A percentile compares a stretch with the other conserved stretches of the same genome.
Evolutionary conservation across 345 rosid species (phyloP).

Genomic region (Melastoma malabathricum): DNA sequence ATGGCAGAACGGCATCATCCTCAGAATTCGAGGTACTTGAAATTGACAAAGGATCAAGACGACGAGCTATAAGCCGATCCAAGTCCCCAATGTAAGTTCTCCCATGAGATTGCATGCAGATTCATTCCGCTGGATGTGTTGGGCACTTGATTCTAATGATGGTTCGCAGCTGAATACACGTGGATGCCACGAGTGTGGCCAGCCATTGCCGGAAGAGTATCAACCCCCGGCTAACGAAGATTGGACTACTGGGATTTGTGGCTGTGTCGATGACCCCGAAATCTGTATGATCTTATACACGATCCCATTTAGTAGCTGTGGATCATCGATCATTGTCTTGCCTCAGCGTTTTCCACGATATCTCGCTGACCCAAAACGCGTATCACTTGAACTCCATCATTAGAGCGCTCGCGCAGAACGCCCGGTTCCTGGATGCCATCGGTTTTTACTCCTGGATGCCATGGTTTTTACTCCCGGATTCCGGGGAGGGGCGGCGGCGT

Average conservation of each 20-base stretch:
- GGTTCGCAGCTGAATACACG: slow-evolving; percentile 32
- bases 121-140: neutral
- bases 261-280: slow-evolving; percentile 53
- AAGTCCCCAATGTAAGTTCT: slow-evolving; percentile 52
- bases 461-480: slow-evolving; percentile 23
- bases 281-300: slow-evolving; percentile 39
- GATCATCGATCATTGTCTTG: slow-evolving; percentile 16
- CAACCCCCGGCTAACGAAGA: slow-evolving; percentile 93
- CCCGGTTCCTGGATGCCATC: slow-evolving; percentile 29
- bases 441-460: slow-evolving; percentile 26
- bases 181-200: slow-evolving; percentile 73
- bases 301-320: too few species aligned
- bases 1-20: slow-evolving; percentile 46
- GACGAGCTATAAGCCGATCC: slow-evolving; percentile 51
- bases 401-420: slow-evolving; percentile 42
- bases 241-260: slow-evolving; percentile 75
- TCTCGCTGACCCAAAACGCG: slow-evolving; percentile 27
- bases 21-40: slow-evolving; percentile 46
- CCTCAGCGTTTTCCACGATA: slow-evolving; percentile 33
- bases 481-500: slow-evolving; percentile 13
- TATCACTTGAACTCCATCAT: slow-evolving; percentile 56
- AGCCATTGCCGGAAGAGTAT: slow-evolving; percentile 58
- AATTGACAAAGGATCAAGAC: slow-evolving; percentile 43
- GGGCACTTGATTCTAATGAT: neutral
- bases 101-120: neutral